Conservation (phyloP, 2,329 filamentous ascomycete species). For the Conoideocrella luteorostrata region DNA sequence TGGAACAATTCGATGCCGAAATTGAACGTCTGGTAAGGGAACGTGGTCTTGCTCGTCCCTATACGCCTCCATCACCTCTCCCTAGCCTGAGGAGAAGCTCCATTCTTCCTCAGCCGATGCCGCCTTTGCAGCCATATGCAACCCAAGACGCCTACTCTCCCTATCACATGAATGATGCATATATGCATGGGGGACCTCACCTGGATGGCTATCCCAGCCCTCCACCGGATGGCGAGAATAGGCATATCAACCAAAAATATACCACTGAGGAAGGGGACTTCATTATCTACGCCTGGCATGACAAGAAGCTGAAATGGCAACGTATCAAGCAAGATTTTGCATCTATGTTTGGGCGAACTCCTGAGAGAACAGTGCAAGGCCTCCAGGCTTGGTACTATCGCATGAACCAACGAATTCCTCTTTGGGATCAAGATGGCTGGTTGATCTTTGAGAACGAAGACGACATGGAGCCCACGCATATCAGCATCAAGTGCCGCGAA, state of each 20-base stretch:
- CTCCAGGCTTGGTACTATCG: constrained; percentile 39
- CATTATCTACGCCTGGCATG: constrained; percentile 38
- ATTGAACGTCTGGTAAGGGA: constrained; percentile 29
- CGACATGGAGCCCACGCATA: constrained; percentile 29
- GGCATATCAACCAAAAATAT: constrained; percentile 38
- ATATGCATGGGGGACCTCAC: constrained; percentile 15
- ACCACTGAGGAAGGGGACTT: constrained; percentile 37
- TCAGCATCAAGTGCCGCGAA: constrained; percentile 34
- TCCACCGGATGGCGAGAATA: constrained; percentile 29
- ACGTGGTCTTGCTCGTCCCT: constrained; percentile 21
- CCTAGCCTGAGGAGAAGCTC: constrained; percentile 17
- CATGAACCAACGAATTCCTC: constrained; percentile 35
- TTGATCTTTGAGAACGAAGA: constrained; percentile 33
- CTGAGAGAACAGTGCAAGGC: constrained; percentile 32
- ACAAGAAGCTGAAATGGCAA: constrained; percentile 37
- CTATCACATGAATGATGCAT: constrained; percentile 17
- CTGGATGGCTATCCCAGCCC: constrained; percentile 28
- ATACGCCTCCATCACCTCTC: constrained; percentile 23
- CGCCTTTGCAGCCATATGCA: constrained; percentile 16
- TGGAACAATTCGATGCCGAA: constrained; percentile 31
- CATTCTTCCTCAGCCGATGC: constrained; percentile 18
- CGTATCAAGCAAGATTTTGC: constrained; percentile 33
- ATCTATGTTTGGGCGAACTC: constrained; percentile 29
- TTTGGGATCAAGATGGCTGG: constrained; percentile 34
- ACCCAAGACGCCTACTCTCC: constrained; percentile 16